A percentile compares a stretch with the other conserved stretches of the same genome.
These are phyloP conservation scores for Ceratocystis eucalypticola DNA, from an alignment of 2,329 filamentous ascomycete genomes.

Conservation along the genomic window DNA sequence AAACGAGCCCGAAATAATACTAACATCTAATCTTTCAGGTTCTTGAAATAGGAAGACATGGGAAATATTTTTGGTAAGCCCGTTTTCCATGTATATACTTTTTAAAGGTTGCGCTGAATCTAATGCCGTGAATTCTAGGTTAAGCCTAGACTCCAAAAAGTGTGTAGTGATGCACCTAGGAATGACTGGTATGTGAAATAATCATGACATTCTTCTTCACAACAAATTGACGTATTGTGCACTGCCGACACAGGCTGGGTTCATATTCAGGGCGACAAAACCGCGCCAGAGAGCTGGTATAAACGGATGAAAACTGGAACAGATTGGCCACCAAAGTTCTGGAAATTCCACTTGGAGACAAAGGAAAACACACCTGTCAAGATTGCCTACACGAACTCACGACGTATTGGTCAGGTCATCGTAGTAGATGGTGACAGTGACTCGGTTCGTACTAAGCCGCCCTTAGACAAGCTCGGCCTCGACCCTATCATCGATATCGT, in stretches of 20 bases:
- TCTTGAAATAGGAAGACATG: conserved; percentile 62
- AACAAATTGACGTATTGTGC: not conserved
- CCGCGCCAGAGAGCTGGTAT: conserved; percentile 71
- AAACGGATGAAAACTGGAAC: conserved; percentile 51
- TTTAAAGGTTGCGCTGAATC: not conserved
- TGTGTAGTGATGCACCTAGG: conserved; percentile 86
- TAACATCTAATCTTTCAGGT: conserved; percentile 34
- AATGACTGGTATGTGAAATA: conserved; percentile 40
- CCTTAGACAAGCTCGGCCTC: conserved; percentile 81
- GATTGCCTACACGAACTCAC: conserved; percentile 71
- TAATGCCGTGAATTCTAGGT: conserved; percentile 24
- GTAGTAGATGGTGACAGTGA: conserved; percentile 67
- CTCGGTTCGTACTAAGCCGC: conserved; percentile 61
- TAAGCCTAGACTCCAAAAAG: conserved; percentile 55
- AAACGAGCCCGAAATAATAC: not conserved
- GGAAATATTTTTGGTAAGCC: conserved; percentile 82
- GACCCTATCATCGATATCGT: conserved; percentile 77
- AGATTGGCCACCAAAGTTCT: conserved; percentile 76
- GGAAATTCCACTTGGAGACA: conserved; percentile 70
- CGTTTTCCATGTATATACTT: not conserved
- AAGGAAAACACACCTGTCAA: conserved; percentile 39
- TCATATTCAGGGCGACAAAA: conserved; percentile 66
- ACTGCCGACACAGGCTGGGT: conserved; percentile 51
- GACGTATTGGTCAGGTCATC: conserved; percentile 65
- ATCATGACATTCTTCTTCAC: not conserved